phyloP scores from a whole-genome alignment of 257 asterid genomes.

The Nicotiana noctiflora region DNA sequence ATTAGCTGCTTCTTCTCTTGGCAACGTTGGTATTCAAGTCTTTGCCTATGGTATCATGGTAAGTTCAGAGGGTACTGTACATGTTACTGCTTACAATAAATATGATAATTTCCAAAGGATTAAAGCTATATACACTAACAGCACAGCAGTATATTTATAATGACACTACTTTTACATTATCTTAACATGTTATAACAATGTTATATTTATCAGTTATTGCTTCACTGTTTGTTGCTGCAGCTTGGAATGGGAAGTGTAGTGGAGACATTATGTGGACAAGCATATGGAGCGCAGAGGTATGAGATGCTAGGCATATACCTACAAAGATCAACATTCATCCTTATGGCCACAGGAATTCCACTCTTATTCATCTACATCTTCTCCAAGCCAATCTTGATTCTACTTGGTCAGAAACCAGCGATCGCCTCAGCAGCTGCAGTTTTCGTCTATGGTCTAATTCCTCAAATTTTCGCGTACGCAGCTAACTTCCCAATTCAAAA shows the following conservation, averaged over 20 bases:
- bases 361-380: background rate
- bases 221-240: background rate
- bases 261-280: conserved; percentile 19
- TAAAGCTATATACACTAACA: no score
- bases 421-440: conserved; percentile 16
- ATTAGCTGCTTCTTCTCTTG: no score
- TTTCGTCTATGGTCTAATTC: conserved; percentile 12
- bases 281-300: conserved; percentile 14
- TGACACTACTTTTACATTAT: no score
- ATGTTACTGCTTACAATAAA: no score
- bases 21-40: no score
- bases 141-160: no score
- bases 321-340: conserved; percentile 12
- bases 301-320: conserved; percentile 15
- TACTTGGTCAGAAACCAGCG: conserved; percentile 9
- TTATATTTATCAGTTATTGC: no score
- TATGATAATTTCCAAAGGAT: no score
- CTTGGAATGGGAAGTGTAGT: conserved; percentile 21
- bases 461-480: conserved; percentile 18
- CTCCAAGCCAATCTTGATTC: conserved; percentile 13
- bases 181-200: no score
- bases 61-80: no score
- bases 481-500: conserved; percentile 14
- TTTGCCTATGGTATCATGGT: no score
- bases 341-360: conserved; percentile 5